Conservation (phyloP, 73 alveolate species). For the Tetrahymena malaccensis region DNA sequence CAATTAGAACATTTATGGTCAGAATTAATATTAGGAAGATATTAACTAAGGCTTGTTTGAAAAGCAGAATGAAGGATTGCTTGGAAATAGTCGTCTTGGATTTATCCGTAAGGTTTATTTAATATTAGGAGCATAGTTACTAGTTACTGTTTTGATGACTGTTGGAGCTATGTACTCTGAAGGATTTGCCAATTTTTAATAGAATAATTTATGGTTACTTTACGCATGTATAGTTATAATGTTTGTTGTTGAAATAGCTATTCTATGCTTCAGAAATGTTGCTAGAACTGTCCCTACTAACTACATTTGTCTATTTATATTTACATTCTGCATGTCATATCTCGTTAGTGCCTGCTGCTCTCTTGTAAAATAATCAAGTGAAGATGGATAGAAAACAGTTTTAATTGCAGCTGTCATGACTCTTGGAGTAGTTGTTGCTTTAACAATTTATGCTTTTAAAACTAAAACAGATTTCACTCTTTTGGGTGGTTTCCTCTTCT, state of each 20-base stretch:
- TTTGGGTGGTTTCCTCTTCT: slow-evolving; percentile 27
- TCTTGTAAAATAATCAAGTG: neutral
- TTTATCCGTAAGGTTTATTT: slow-evolving; percentile 78
- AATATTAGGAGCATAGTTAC: slow-evolving; percentile 50
- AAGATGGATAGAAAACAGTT: slow-evolving; percentile 4
- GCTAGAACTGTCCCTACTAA: slow-evolving; percentile 73
- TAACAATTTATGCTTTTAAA: slow-evolving; percentile 43
- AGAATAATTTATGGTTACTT: neutral
- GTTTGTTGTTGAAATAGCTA: slow-evolving; percentile 25
- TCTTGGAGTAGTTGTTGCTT: slow-evolving; percentile 31
- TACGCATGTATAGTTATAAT: neutral
- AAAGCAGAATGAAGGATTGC: neutral
- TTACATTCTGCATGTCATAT: slow-evolving; percentile 77
- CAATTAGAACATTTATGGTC: neutral
- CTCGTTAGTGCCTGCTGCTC: slow-evolving; percentile 66
- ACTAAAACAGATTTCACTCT: slow-evolving; percentile 50
- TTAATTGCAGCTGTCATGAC: slow-evolving; percentile 45
- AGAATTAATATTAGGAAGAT: neutral
- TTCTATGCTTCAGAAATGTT: slow-evolving; percentile 26
- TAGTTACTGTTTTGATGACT: slow-evolving; percentile 18
- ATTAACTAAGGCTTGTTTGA: neutral
- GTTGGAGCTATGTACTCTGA: neutral
- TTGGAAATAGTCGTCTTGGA: slow-evolving; percentile 43
- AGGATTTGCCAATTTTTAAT: neutral
- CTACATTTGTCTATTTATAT: slow-evolving; percentile 58